Evolutionary conservation across 1,284 basidiomycete species (phyloP), one percentile per base, ranked within the genome.

Genomic region (Sporisorium graminicola): DNA sequence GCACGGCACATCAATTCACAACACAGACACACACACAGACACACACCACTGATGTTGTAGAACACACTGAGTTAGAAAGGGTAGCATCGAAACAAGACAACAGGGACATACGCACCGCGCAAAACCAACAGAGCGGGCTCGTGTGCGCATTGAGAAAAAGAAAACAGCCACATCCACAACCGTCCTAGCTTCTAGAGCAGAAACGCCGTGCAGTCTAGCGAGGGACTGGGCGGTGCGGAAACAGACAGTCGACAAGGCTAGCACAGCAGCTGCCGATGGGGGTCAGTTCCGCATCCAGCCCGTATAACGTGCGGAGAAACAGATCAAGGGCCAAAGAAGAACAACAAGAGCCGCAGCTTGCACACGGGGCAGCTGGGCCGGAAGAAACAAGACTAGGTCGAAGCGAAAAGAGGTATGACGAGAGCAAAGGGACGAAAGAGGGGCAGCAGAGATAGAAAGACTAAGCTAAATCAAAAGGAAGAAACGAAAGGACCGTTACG

Each of bases 401-500:
- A 43, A 43, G 40, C 40, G 24, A 31, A 35, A 29, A 20, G 20
- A 53, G 20, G 24, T 10, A 46, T 10, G 31, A 54, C 31, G 42
- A 57, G 43, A 56, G 29, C 35, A 4, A 55, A 4, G 27, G 10
- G 31, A 43, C n/a, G n/a, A n/a, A n/a, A n/a, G n/a, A n/a, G n/a
- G n/a, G n/a, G n/a, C n/a, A n/a, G n/a, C n/a, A 26, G 14, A 16
- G 37, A 31, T 16, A 47, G 13, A 27, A 22, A 50, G 40, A 35
- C 27, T 27, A 44, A 54, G 33, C 55, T 31, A 43, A 43, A 58
- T 33, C 40, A 42, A 29, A 26, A 3, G n/a, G 20, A 37, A 33
- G 20, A 5, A 50, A 50, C 26, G 27, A 44, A 26, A 27, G 27
- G 33, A 64, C 57, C 60, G 46, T 59, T 59, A 58, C 68, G 56